These are phyloP conservation scores for Zasmidium citrigriseum DNA, from an alignment of 2,329 filamentous ascomycete species.

Conservation along the genomic window DNA sequence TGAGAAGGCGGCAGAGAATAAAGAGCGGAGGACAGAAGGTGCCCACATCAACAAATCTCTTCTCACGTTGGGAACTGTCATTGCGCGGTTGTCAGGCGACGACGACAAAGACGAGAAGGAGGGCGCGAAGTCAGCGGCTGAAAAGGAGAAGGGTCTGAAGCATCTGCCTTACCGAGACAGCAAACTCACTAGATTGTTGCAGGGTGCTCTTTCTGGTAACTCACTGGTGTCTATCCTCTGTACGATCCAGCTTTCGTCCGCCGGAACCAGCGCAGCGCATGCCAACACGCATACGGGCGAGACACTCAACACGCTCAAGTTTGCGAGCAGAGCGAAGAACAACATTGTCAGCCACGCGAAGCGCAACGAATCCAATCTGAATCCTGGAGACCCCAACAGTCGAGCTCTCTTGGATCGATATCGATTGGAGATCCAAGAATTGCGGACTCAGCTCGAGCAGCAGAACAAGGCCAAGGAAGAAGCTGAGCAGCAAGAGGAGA, in stretches of 20 bases:
- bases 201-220: conserved; percentile 88
- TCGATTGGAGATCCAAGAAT: conserved; percentile 83
- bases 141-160: conserved; percentile 70
- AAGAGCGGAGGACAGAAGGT: conserved; percentile 89
- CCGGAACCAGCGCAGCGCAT: conserved; percentile 65
- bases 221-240: conserved; percentile 97
- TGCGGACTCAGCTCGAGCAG: conserved; percentile 78
- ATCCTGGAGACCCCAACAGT: conserved; percentile 78
- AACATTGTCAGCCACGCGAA: conserved; percentile 97
- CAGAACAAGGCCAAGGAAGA: conserved; percentile 68
- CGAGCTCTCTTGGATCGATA: conserved; percentile 89
- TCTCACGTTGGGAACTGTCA: conserved; percentile 91
- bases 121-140: conserved; percentile 39
- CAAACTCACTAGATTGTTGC: conserved; percentile 89
- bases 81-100: conserved; percentile 84
- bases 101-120: conserved; percentile 83
- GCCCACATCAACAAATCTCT: conserved; percentile 99
- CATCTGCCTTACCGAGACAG: conserved; percentile 96
- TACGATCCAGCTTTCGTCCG: conserved; percentile 86
- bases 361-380: conserved; percentile 79
- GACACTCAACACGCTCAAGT: conserved; percentile 94
- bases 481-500: conserved; percentile 50
- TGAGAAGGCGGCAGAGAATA: conserved; percentile 91
- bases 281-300: conserved; percentile 78
- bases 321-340: conserved; percentile 94